phyloP scores from a whole-genome alignment of 1,139 yeast genomes.

The Suhomyces coccinellae region DNA sequence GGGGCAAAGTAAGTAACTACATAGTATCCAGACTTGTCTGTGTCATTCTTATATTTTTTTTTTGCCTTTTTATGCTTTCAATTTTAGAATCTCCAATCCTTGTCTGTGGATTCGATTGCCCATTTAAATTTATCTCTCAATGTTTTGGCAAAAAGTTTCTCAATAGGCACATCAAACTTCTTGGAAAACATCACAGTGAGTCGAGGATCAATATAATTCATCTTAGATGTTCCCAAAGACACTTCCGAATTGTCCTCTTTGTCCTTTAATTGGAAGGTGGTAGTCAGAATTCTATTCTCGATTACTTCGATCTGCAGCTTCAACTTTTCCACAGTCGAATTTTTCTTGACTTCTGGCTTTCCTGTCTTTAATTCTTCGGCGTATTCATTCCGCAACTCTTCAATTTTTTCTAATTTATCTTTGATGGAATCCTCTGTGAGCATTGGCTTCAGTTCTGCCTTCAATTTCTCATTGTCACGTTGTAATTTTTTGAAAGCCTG shows the following conservation, averaged over 20 bases:
- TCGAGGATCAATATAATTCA: conserved; percentile 94
- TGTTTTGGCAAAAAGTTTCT: conserved; percentile 87
- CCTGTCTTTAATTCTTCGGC: conserved; percentile 62
- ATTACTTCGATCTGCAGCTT: conserved; percentile 70
- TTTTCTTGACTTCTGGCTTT: conserved; percentile 55
- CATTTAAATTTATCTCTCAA: conserved; percentile 89
- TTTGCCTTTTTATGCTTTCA: background rate
- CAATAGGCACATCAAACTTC: conserved; percentile 85
- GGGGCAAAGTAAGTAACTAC: no score
- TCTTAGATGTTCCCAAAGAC: conserved; percentile 88
- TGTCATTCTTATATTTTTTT: background rate
- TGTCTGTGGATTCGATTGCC: conserved; percentile 93
- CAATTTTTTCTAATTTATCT: conserved; percentile 58
- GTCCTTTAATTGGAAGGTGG: conserved; percentile 77
- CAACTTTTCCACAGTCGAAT: conserved; percentile 67
- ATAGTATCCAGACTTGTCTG: background rate
- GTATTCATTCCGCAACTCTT: conserved; percentile 56
- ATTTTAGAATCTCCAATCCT: conserved; percentile 73
- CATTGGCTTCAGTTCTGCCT: conserved; percentile 54
- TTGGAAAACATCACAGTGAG: conserved; percentile 88
- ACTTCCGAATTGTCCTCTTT: conserved; percentile 94
- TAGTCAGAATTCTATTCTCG: conserved; percentile 68
- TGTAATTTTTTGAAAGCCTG: conserved; percentile 63
- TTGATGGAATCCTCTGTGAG: conserved; percentile 57
- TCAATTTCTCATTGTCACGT: conserved; percentile 75